Conservation (phyloP, 2,329 filamentous ascomycete genomes). For the Emericellopsis cladophorae region DNA sequence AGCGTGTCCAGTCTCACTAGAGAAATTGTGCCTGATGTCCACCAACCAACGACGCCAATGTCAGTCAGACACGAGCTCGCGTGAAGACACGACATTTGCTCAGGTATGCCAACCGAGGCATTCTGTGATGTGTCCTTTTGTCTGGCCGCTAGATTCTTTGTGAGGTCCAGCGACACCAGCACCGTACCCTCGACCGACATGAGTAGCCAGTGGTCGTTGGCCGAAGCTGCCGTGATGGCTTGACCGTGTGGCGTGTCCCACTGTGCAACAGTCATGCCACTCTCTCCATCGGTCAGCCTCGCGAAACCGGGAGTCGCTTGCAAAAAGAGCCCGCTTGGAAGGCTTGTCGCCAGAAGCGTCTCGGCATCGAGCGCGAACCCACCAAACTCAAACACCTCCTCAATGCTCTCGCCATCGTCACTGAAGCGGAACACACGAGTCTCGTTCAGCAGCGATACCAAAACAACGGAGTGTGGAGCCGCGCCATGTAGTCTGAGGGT, state of each 20-base stretch:
- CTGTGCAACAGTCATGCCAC: conserved; percentile 36
- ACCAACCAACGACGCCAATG: conserved; percentile 75
- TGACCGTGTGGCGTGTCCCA: conserved; percentile 42
- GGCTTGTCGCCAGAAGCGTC: conserved; percentile 59
- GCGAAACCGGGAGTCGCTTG: conserved; percentile 62
- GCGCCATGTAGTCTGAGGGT: conserved; percentile 41
- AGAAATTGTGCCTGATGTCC: conserved; percentile 68
- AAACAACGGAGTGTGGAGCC: conserved; percentile 51
- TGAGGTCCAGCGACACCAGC: conserved; percentile 56
- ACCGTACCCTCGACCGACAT: conserved; percentile 65
- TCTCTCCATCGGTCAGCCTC: conserved; percentile 48
- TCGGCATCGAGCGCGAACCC: conserved; percentile 57
- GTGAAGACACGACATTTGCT: conserved; percentile 79
- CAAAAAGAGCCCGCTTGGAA: conserved; percentile 51
- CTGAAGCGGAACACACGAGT: conserved; percentile 75
- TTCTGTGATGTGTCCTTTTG: conserved; percentile 49
- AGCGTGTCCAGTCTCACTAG: conserved; percentile 59
- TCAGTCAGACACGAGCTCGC: conserved; percentile 50
- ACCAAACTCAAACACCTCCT: conserved; percentile 69
- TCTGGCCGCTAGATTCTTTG: conserved; percentile 40
- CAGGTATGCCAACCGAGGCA: conserved; percentile 18
- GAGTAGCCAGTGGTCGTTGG: conserved; percentile 56
- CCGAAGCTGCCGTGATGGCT: conserved; percentile 65
- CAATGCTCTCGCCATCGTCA: conserved; percentile 55
- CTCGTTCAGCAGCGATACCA: conserved; percentile 73